These are phyloP conservation scores for Pisolithus tinctorius DNA, from an alignment of 768 basidiomycete genomes.

Conservation along the genomic window DNA sequence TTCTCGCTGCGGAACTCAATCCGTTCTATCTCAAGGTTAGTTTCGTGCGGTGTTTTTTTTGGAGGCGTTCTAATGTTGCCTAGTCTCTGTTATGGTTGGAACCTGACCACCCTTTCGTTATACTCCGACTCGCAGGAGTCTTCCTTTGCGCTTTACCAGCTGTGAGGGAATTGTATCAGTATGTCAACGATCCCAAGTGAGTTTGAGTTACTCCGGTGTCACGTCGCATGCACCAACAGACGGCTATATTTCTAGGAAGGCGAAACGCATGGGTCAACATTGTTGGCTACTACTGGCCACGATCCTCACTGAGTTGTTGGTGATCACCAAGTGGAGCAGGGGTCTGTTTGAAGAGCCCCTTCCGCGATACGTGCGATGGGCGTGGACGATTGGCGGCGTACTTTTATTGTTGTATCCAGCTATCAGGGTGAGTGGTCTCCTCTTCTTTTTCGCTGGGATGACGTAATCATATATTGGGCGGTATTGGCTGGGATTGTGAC, in stretches of 20 bases:
- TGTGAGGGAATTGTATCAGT: slow-evolving; percentile 77
- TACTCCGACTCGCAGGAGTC: slow-evolving; percentile 61
- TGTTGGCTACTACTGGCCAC: slow-evolving; percentile 84
- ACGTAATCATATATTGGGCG: no score
- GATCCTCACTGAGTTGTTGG: slow-evolving; percentile 74
- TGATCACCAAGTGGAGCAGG: slow-evolving; percentile 77
- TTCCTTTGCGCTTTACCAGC: slow-evolving; percentile 87
- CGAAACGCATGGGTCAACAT: slow-evolving; percentile 87
- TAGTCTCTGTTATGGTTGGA: slow-evolving; percentile 73
- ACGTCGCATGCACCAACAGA: no score
- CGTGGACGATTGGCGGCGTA: slow-evolving; percentile 55
- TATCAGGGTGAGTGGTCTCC: slow-evolving; percentile 44
- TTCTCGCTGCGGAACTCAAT: slow-evolving; percentile 79
- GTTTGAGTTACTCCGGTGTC: slow-evolving; percentile 12
- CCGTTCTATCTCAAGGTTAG: slow-evolving; percentile 83
- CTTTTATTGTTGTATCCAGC: slow-evolving; percentile 65
- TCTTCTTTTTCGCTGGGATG: not conserved
- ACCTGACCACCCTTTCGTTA: slow-evolving; percentile 81
- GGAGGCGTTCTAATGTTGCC: slow-evolving; percentile 28
- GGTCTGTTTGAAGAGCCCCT: slow-evolving; percentile 62
- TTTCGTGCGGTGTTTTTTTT: slow-evolving; percentile 3
- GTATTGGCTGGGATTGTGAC: no score
- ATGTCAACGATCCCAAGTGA: slow-evolving; percentile 76
- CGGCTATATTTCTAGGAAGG: slow-evolving; percentile 41
- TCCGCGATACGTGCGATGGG: slow-evolving; percentile 55